phyloP scores from a whole-genome alignment of 2,329 filamentous ascomycete species.

The Aspergillus costaricaensis region DNA sequence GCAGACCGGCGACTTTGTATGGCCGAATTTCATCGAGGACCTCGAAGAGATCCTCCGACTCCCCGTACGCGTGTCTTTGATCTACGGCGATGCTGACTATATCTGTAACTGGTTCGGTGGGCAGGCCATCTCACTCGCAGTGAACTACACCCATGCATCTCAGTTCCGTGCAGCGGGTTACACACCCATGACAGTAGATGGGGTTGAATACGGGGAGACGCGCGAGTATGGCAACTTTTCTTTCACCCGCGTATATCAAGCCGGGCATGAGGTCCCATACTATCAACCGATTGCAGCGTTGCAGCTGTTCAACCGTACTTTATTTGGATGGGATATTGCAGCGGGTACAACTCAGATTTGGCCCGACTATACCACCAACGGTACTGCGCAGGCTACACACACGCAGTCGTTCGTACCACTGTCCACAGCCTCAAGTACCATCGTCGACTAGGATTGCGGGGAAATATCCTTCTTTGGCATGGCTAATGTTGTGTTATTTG shows the following conservation, averaged over 20 bases:
- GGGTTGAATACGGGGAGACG: conserved; percentile 66
- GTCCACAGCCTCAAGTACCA: conserved; percentile 20
- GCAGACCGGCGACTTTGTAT: conserved; percentile 62
- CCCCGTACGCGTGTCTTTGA: conserved; percentile 68
- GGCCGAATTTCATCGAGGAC: conserved; percentile 60
- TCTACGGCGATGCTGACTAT: conserved; percentile 66
- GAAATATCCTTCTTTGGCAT: background rate
- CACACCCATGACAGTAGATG: conserved; percentile 68
- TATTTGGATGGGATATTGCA: conserved; percentile 58
- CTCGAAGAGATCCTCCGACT: conserved; percentile 61
- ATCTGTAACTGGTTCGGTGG: conserved; percentile 68
- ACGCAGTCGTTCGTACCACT: conserved; percentile 45
- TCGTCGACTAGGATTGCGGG: background rate
- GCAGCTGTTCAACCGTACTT: conserved; percentile 62
- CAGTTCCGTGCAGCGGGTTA: conserved; percentile 70
- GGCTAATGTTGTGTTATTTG: background rate
- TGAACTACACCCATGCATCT: conserved; percentile 54
- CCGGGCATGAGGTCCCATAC: conserved; percentile 64
- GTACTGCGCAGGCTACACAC: conserved; percentile 47
- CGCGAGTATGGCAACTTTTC: conserved; percentile 75
- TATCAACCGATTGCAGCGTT: conserved; percentile 61
- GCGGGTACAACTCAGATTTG: conserved; percentile 48
- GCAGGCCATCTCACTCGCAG: conserved; percentile 67
- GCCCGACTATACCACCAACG: conserved; percentile 42
- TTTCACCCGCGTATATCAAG: conserved; percentile 67